phyloP scores from a whole-genome alignment of 176 grass and related monocot species.

The Rhynchospora breviuscula region DNA sequence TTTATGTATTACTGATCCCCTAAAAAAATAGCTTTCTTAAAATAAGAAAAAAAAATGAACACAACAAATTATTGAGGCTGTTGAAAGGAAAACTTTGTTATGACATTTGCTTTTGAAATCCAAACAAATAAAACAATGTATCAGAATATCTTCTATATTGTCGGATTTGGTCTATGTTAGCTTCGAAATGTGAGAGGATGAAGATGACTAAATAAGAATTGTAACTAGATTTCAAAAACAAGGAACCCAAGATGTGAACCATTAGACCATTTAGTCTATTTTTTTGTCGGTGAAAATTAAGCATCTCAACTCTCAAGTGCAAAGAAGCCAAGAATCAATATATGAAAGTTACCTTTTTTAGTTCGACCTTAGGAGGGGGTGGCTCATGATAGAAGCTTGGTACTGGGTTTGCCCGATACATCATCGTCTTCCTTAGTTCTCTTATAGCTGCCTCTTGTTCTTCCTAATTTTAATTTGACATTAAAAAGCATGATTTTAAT shows the following conservation, averaged over 20 bases:
- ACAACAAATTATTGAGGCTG: background rate
- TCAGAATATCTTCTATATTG: background rate
- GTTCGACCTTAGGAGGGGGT: conserved; percentile 78
- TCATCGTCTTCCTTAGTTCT: conserved; percentile 76
- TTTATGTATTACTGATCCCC: background rate
- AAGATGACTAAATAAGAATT: background rate
- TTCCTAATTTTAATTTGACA: conserved; percentile 49
- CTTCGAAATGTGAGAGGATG: background rate
- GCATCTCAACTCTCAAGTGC: background rate
- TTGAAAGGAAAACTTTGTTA: background rate
- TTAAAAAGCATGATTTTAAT: conserved; percentile 7
- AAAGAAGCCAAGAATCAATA: background rate
- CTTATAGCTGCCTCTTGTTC: conserved; percentile 85
- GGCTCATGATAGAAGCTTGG: conserved; percentile 96
- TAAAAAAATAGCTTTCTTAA: background rate
- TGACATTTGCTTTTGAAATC: background rate
- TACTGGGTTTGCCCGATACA: conserved; percentile 76
- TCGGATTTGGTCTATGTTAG: background rate
- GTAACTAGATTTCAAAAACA: background rate
- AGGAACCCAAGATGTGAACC: background rate
- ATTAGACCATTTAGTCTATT: background rate
- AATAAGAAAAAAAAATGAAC: background rate
- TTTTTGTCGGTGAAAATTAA: background rate
- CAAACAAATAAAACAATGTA: background rate
- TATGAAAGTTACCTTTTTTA: conserved; percentile 71